Percentiles rank a stretch among this genome's conserved stretches.
phyloP scores from a whole-genome alignment of 2,329 filamentous ascomycete species.

The Zymoseptoria pseudotritici region DNA sequence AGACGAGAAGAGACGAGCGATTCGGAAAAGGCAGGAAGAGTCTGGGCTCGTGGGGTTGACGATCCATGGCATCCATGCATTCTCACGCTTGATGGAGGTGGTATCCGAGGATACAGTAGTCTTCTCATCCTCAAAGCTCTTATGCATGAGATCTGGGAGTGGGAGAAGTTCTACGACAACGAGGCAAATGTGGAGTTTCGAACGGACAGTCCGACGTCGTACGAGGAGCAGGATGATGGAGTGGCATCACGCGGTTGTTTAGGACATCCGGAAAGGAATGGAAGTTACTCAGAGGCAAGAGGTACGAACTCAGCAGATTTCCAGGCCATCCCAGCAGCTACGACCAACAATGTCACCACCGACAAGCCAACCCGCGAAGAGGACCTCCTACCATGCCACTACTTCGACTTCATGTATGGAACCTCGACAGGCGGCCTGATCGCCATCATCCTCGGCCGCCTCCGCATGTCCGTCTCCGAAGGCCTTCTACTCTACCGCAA shows the following conservation, averaged over 20 bases:
- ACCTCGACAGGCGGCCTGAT: constrained; percentile 47
- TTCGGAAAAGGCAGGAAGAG: constrained; percentile 34
- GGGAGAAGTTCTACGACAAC: constrained; percentile 35
- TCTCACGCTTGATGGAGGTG: constrained; percentile 43
- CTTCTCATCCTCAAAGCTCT: constrained; percentile 42
- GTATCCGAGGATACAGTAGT: constrained; percentile 45
- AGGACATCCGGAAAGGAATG: neutral
- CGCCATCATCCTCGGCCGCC: constrained; percentile 42
- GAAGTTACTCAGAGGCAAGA: neutral
- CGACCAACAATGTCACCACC: constrained; percentile 17
- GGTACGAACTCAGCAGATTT: neutral
- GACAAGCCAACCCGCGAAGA: constrained; percentile 32
- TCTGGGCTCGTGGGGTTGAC: constrained; percentile 37
- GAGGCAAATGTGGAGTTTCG: constrained; percentile 7
- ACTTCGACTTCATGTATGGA: constrained; percentile 49
- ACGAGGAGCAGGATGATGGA: constrained; percentile 11
- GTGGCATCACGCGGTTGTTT: constrained; percentile 11
- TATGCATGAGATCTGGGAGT: constrained; percentile 42
- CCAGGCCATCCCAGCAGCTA: constrained; percentile 3
- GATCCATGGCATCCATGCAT: constrained; percentile 45
- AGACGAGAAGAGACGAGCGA: constrained; percentile 30
- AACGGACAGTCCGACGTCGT: constrained; percentile 15
- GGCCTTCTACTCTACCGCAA: constrained; percentile 41
- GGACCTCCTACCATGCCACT: constrained; percentile 43
- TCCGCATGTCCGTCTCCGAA: constrained; percentile 44